Base-by-base conservation (phyloP, 2,329 filamentous ascomycete genomes). In the Fusarium sublunatum region DNA sequence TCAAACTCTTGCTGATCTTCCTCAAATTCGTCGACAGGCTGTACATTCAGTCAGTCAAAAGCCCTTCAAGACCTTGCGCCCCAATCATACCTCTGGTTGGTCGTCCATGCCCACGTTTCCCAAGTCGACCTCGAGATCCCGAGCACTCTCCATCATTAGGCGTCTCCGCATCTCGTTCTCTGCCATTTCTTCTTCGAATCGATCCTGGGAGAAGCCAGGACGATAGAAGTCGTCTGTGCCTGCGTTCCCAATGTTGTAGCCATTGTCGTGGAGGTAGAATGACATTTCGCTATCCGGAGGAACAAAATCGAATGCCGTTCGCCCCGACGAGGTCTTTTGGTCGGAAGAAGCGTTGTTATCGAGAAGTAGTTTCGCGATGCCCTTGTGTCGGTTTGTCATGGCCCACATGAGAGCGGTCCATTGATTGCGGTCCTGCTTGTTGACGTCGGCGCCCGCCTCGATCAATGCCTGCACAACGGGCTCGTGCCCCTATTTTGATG, bases 351-450 rank as follows among this genome's bases (percentile, higher is more conserved):
- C 95, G 13, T 93, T 93, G 71, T 95, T 91, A 74, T 99, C 94
- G 31, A 99, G 85, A 13, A 99, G 81, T 10, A 93, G 83, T 77
- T 98, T 98, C 32, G 94, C 93, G 67, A 99, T 99, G 43, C 88
- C 89, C 78, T 98, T 98, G 78, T 99, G 95, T 54, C 93, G 83
- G 76, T 99, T 99, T 53, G 95, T 99, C 92, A 98, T 98, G 45
- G 95, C 94, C 95, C 95, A 99, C 93, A 99, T 99, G 60, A 99
- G 83, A 12, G 95, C 91, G 71, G 92, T 98, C 95, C 95, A 99
- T 73, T 96, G 90, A 74, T 98, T 98, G 63, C 90, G 91, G 74
- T 99, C 95, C 77, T 98, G 94, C 70, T 90, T 90, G 78, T 99
- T 93, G 48, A 98, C 93, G 70, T 92, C 86, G 35, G 90, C 94